phyloP scores from a whole-genome alignment of 345 rosid genomes.

The Citrus hindsii region DNA sequence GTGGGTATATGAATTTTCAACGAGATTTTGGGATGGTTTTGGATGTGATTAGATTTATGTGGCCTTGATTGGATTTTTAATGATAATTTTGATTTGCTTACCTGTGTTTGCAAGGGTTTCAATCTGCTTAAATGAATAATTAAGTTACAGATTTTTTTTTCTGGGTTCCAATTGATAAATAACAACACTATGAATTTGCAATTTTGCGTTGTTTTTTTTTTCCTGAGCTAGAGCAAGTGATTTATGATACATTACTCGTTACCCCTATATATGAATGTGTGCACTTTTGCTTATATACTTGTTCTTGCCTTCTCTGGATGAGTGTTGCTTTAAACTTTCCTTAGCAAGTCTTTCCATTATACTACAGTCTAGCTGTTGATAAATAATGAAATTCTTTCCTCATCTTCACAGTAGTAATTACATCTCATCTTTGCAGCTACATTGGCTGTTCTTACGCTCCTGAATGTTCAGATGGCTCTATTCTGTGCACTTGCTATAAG shows the following conservation, averaged over 20 bases:
- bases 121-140: too few relatives aligned
- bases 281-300: background rate
- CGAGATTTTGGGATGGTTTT: too few relatives aligned
- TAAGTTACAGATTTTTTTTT: background rate
- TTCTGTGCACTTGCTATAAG: conserved; percentile 63
- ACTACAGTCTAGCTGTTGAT: background rate
- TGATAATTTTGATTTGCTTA: too few relatives aligned
- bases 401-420: background rate
- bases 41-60: too few relatives aligned
- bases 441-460: conserved; percentile 50
- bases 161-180: background rate
- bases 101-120: too few relatives aligned
- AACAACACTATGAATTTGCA: too few relatives aligned
- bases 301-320: background rate
- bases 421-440: conserved; percentile 33
- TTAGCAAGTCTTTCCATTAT: background rate
- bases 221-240: background rate
- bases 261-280: background rate
- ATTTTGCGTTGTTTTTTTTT: background rate
- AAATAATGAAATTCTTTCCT: background rate
- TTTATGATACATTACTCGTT: background rate
- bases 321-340: background rate
- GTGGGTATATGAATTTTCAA: too few relatives aligned
- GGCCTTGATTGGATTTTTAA: too few relatives aligned
- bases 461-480: conserved; percentile 88